Evolutionary conservation across 306 rosid genomes (phyloP).

Genomic region (Arachis hypogaea): DNA sequence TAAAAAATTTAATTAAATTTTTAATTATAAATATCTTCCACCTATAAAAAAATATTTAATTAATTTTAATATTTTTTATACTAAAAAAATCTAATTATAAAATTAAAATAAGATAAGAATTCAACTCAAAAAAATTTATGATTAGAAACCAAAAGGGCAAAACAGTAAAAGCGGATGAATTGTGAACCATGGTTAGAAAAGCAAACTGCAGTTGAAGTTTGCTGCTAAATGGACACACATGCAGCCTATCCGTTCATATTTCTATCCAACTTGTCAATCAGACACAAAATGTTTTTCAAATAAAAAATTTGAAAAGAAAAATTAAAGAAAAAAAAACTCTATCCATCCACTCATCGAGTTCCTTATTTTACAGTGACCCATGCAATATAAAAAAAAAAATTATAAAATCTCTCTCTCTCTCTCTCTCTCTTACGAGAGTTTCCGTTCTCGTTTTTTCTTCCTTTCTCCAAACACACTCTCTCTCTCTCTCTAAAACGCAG

Average conservation of each 20-base stretch:
- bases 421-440: slow-evolving; percentile 27
- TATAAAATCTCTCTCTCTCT: slow-evolving; percentile 35
- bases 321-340: slow-evolving; percentile 19
- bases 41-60: too few species aligned
- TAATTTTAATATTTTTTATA: too few species aligned
- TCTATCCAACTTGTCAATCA: slow-evolving; percentile 34
- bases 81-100: too few species aligned
- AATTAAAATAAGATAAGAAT: not conserved
- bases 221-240: slow-evolving; percentile 17
- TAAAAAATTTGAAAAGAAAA: not conserved
- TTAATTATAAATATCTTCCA: too few species aligned
- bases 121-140: not conserved
- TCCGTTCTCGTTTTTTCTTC: slow-evolving; percentile 39
- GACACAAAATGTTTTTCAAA: not conserved
- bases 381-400: slow-evolving; percentile 21
- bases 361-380: slow-evolving; percentile 20
- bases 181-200: slow-evolving; percentile 40
- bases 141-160: slow-evolving; percentile 20
- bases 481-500: slow-evolving; percentile 30
- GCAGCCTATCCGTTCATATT: slow-evolving; percentile 9
- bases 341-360: slow-evolving; percentile 37
- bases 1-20: too few species aligned
- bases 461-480: slow-evolving; percentile 38
- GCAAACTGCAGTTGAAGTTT: slow-evolving; percentile 41
- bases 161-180: slow-evolving; percentile 17